Evolutionary conservation across 345 rosid species (phyloP), one percentile per base, ranked within the genome.

Genomic region (Mercurialis annua): DNA sequence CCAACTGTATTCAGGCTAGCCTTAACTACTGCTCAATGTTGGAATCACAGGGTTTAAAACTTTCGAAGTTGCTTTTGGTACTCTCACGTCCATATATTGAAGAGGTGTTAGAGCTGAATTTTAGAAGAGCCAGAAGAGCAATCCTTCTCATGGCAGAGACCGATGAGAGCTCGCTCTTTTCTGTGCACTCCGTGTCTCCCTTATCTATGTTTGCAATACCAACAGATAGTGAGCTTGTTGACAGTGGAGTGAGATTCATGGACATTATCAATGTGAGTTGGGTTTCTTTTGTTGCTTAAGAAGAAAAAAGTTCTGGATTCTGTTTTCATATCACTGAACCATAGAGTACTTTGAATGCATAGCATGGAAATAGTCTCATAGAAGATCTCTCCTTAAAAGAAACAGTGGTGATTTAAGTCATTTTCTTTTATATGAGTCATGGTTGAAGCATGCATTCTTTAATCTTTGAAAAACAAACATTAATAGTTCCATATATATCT

Each of bases 101-200:
- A 66, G 97, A 94, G 85, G 99, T 87, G 65, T 66, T 94, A 33
- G 99, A 94, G 83, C 76, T 85, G 82, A 94, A 89, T 66, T 86
- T 86, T 71, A 84, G 96, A 84, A 79, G 88, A 73, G 97, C 97
- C 27, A 81, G 92, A 71, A 94, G 72, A 80, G 74, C 74, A 44
- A 67, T 83, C 77, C 85, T 94, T 51, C 83, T 86, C 74, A 73
- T 76, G 72, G 71, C 75, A 46, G 92, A 84, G 76, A 72, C 61
- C 33, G 82, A 84, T 54, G 95, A 84, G 68, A 81, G 81, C 81
- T 78, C 79, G 73, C 79, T 78, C 24, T 65, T 78, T 70, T 82
- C 95, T 47, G 70, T 88, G 69, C 85, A 77, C 40, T 77, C 82
- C 53, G 73, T 72, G 56, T 77, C 87, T 44, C 73, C 87, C 11